Conservation (phyloP, 177 flowering plant species). For the Vitis hybrid region DNA sequence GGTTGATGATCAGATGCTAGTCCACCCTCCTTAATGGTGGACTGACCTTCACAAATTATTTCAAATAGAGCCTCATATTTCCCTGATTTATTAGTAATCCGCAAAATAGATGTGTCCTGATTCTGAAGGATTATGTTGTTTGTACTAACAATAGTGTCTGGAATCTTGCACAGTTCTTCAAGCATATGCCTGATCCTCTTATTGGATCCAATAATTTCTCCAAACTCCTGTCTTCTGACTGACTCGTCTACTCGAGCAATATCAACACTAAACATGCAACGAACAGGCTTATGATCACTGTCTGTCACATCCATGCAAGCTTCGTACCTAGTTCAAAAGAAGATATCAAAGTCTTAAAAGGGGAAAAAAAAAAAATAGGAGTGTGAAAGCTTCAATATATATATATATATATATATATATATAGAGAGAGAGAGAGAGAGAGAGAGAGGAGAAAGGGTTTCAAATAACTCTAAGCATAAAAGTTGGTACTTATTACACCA, state of each 20-base stretch:
- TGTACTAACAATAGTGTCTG: constrained; percentile 73
- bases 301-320: constrained; percentile 97
- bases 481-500: neutral
- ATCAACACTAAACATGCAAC: constrained; percentile 64
- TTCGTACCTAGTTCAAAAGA: constrained; percentile 59
- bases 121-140: constrained; percentile 70
- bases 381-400: too few species aligned
- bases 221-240: constrained; percentile 76
- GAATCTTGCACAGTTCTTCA: constrained; percentile 48
- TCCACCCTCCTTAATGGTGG: constrained; percentile 53
- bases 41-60: constrained; percentile 70
- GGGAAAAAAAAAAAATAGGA: too few species aligned
- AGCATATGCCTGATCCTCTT: constrained; percentile 42
- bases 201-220: constrained; percentile 58
- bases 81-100: constrained; percentile 63
- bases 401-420: too few species aligned
- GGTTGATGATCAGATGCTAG: constrained; percentile 46
- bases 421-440: too few species aligned
- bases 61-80: constrained; percentile 52
- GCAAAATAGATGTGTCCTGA: constrained; percentile 60
- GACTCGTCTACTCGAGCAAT: constrained; percentile 79
- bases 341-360: neutral
- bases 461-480: too few species aligned
- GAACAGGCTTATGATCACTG: constrained; percentile 99
- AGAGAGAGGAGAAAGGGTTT: too few species aligned